Evolutionary conservation across 768 basidiomycete genomes (phyloP), one percentile per base, ranked within the genome.

Genomic region (Phaffia tasmanica): DNA sequence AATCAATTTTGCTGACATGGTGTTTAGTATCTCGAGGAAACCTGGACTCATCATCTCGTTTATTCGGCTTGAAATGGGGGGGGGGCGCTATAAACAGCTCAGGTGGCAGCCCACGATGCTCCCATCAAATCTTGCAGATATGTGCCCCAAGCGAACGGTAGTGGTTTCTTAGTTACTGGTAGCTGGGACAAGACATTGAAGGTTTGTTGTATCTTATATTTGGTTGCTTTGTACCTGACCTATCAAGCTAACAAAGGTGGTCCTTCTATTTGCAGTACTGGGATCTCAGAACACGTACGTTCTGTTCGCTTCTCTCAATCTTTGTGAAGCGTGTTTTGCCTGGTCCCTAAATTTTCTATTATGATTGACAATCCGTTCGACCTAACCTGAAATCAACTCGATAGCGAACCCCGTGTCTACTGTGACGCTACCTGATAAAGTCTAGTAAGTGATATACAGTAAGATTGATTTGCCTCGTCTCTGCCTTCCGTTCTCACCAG

Each of bases 61-160:
- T 47, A 25, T 8, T 42, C 25, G n/a, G 6, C 32, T 42, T 46
- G 6, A n/a, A n/a, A n/a, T n/a, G 35, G 35, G 4, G 4, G 6
- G 35, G 6, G 35, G 35, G 16, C 32, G 16, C 35, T 59, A 15
- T 27, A 25, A 27, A 42, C 25, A 61, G 59, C 59, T 25, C 69
- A 72, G 64, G 67, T 73, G 23, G 73, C 71, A 1, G 64, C 63
- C 51, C 73, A 73, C 62, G 71, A 73, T 42, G 71, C 64, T 32
- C 66, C 73, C 57, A 71, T 73, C 46, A 46, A 42, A 18, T 61
- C 59, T 9, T 61, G 59, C 25, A 32, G 59, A n/a, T 61, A 48
- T 49, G 50, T 61, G 16, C 59, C 59, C 21, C 59, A 61, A 27
- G 59, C 59, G n/a, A 49, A 49, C 3, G 59, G 59, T 3, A 49